Evolutionary conservation across 768 basidiomycete species (phyloP).

Genomic region (Leccinellum albellum): DNA sequence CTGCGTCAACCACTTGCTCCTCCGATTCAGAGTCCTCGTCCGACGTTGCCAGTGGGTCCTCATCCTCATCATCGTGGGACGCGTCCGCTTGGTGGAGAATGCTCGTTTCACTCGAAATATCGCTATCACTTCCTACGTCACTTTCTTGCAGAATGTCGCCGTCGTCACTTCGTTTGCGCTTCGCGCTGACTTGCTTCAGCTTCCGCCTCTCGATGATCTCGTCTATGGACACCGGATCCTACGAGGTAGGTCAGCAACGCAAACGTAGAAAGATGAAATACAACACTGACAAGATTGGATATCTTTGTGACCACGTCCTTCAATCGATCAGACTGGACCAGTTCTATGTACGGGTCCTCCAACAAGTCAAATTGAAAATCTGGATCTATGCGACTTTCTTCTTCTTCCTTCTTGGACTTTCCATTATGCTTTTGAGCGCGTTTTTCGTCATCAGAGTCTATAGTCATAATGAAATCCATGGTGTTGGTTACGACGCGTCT

Average conservation of each 20-base stretch:
- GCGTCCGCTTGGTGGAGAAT: conserved; percentile 25
- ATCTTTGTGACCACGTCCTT: conserved; percentile 60
- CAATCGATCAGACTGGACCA: conserved; percentile 42
- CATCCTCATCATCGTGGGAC: conserved; percentile 26
- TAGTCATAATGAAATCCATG: conserved; percentile 75
- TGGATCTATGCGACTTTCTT: conserved; percentile 67
- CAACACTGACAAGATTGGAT: conserved; percentile 51
- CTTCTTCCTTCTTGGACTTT: conserved; percentile 34
- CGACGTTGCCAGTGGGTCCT: conserved; percentile 32
- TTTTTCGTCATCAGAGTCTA: conserved; percentile 77
- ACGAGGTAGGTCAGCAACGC: conserved; percentile 7
- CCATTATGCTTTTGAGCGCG: conserved; percentile 18
- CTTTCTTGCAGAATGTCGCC: conserved; percentile 38
- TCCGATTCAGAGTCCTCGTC: conserved; percentile 30
- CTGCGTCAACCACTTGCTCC: conserved; percentile 27
- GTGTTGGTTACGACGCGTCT: background rate
- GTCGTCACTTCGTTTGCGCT: conserved; percentile 55
- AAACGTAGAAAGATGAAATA: background rate
- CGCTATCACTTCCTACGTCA: conserved; percentile 25
- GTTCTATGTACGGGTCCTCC: conserved; percentile 64
- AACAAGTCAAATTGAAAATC: conserved; percentile 79
- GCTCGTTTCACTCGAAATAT: conserved; percentile 1
- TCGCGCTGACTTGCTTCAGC: conserved; percentile 39
- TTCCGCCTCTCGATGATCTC: conserved; percentile 83
- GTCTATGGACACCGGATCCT: conserved; percentile 84